Evolutionary conservation across 345 rosid genomes (phyloP).

Genomic region (Theobroma cacao): DNA sequence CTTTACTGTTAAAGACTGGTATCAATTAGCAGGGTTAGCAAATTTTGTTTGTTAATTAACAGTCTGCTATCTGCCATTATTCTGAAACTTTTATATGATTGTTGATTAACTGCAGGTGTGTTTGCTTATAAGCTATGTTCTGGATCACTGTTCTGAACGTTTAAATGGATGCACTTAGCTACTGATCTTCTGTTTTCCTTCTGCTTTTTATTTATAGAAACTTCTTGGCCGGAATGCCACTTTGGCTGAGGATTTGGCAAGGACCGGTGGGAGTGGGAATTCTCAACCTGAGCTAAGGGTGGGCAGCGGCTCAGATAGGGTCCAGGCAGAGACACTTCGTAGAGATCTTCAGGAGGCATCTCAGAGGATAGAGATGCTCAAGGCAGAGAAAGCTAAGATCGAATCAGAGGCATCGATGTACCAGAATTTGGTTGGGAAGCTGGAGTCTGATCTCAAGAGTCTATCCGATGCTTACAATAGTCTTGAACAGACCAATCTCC

Average conservation of each 20-base stretch:
- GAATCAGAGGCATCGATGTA: constrained; percentile 70
- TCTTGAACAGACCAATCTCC: constrained; percentile 77
- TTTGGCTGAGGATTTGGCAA: constrained; percentile 84
- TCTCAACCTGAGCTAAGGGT: constrained; percentile 54
- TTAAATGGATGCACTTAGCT: background rate
- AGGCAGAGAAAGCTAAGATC: constrained; percentile 62
- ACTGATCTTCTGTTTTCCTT: constrained; percentile 4
- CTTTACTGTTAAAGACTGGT: background rate
- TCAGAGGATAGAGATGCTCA: constrained; percentile 67
- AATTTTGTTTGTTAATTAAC: background rate
- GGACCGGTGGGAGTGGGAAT: constrained; percentile 51
- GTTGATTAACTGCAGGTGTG: background rate
- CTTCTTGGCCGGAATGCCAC: constrained; percentile 84
- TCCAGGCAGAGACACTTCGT: constrained; percentile 65
- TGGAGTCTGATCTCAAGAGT: constrained; percentile 81
- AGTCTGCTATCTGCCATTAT: background rate
- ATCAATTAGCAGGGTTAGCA: too few relatives aligned
- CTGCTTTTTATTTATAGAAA: constrained; percentile 36
- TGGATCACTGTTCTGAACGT: background rate
- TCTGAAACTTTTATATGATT: background rate
- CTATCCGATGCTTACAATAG: constrained; percentile 89
- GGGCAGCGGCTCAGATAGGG: constrained; percentile 55
- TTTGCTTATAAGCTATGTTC: background rate
- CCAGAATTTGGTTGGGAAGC: constrained; percentile 68
- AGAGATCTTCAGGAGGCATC: constrained; percentile 83